These are phyloP conservation scores for Fusarium staphyleae DNA, from an alignment of 2,329 filamentous ascomycete genomes.

Conservation along the genomic window DNA sequence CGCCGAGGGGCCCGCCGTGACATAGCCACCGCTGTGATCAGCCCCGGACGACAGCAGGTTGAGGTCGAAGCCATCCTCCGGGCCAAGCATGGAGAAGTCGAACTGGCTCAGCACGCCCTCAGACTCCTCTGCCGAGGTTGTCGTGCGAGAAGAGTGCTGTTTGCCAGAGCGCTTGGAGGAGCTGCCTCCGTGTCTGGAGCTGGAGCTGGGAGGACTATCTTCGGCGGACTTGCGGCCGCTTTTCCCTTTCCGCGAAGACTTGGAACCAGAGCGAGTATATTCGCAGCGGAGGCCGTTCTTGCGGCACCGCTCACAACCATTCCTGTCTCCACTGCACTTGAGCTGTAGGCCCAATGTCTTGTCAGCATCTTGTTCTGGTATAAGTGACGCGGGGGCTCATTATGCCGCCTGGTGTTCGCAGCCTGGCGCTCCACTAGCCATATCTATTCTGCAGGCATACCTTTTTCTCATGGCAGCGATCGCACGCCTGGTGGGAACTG, in stretches of 20 bases:
- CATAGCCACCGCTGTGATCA: constrained; percentile 37
- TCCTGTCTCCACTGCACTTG: constrained; percentile 49
- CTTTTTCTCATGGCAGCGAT: constrained; percentile 51
- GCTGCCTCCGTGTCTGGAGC: constrained; percentile 27
- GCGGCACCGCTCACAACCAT: constrained; percentile 48
- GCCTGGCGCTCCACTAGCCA: constrained; percentile 2
- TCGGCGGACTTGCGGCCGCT: constrained; percentile 33
- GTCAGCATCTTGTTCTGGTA: constrained; percentile 17
- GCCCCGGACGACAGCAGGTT: constrained; percentile 32
- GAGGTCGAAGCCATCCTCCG: constrained; percentile 45
- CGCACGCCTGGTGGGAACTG: constrained; percentile 50
- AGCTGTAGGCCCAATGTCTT: constrained; percentile 37
- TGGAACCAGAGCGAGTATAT: constrained; percentile 47
- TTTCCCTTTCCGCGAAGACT: constrained; percentile 43
- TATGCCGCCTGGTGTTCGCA: constrained; percentile 2
- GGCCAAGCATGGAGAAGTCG: constrained; percentile 41
- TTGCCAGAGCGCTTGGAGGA: constrained; percentile 36
- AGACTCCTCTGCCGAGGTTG: constrained; percentile 29
- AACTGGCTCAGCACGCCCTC: constrained; percentile 39
- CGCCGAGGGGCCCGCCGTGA: constrained; percentile 26
- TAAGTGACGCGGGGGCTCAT: neutral
- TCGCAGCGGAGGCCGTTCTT: constrained; percentile 44
- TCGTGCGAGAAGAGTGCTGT: constrained; percentile 30
- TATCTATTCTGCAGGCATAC: constrained; percentile 27
- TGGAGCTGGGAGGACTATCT: constrained; percentile 29